phyloP scores from a whole-genome alignment of 169 alveolate genomes.

The Neospora caninum region DNA sequence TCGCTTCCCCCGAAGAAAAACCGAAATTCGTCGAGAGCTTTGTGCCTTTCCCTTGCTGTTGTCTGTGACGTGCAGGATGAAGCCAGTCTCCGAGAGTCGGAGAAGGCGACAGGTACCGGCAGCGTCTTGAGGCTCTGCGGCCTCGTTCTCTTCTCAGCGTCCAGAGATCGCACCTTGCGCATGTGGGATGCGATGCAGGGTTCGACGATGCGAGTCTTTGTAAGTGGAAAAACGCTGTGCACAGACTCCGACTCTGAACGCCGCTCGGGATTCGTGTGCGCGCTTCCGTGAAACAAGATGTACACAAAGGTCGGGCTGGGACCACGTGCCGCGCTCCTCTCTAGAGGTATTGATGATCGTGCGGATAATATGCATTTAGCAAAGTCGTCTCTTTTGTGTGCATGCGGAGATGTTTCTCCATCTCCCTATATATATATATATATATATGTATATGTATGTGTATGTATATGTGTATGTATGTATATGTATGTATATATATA shows the following conservation, averaged over 20 bases:
- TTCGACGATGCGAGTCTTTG: conserved; percentile 36
- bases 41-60: neutral
- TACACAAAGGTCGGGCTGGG: neutral
- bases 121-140: conserved; percentile 34
- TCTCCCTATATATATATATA: too few species aligned
- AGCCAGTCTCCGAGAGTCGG: neutral
- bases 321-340: too few species aligned
- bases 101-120: neutral
- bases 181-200: conserved; percentile 54
- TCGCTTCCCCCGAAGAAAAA: too few species aligned
- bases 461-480: neutral
- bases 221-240: neutral
- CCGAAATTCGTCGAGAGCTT: too few species aligned
- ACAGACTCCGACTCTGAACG: too few species aligned
- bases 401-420: too few species aligned
- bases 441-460: neutral
- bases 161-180: conserved; percentile 42
- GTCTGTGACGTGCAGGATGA: conserved; percentile 12
- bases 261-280: too few species aligned
- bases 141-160: conserved; percentile 35
- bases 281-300: neutral
- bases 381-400: too few species aligned
- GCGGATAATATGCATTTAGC: too few species aligned
- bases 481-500: neutral
- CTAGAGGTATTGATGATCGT: too few species aligned